Conservation (phyloP, 2,329 filamentous ascomycete genomes). For the Penicillium sp. region DNA sequence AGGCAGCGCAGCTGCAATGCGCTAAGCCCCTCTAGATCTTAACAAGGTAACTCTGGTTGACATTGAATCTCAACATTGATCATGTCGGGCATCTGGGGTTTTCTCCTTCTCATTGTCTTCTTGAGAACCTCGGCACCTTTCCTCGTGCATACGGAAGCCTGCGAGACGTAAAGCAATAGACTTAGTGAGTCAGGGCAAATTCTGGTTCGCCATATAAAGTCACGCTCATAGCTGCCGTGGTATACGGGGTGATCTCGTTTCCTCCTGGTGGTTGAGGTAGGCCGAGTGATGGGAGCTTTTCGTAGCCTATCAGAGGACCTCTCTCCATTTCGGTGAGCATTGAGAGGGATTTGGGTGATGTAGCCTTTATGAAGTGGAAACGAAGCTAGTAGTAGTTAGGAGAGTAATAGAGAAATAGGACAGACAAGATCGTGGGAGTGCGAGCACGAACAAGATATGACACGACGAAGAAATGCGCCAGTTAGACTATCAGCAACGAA, state of each 20-base stretch:
- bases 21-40: background rate
- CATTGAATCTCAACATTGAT: background rate
- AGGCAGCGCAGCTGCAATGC: too few species aligned
- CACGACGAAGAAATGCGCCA: too few species aligned
- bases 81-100: background rate
- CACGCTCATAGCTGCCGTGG: background rate
- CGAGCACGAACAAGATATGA: too few species aligned
- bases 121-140: background rate
- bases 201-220: constrained; percentile 1
- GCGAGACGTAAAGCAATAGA: background rate
- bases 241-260: background rate
- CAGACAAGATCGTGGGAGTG: too few species aligned
- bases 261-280: background rate
- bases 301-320: background rate
- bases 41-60: background rate
- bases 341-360: too few species aligned
- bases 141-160: background rate
- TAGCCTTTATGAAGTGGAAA: too few species aligned
- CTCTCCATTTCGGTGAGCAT: too few species aligned
- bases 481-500: background rate
- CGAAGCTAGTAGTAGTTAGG: too few species aligned
- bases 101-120: background rate
- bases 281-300: background rate
- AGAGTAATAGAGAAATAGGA: too few species aligned
- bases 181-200: background rate